Percentiles rank a stretch among this genome's conserved stretches.
Conservation (phyloP, 164 flowering plant genomes). For the Amborella trichopoda region DNA sequence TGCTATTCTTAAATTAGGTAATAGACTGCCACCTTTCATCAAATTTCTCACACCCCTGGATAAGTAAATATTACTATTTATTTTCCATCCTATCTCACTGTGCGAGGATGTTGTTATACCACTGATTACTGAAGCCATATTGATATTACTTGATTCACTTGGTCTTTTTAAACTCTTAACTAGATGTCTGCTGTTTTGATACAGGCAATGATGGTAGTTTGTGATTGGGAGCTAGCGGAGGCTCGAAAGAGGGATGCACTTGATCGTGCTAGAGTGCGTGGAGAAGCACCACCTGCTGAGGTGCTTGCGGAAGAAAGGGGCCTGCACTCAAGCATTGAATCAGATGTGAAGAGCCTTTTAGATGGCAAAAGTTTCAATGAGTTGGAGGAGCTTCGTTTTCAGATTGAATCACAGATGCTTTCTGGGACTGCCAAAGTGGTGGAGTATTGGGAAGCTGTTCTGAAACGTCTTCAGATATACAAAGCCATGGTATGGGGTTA, state of each 20-base stretch:
- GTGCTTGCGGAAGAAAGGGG: slow-evolving; percentile 96
- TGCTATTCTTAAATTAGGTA: too few species aligned
- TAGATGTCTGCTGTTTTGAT: slow-evolving; percentile 5
- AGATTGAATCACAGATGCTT: slow-evolving; percentile 69
- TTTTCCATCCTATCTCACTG: too few species aligned
- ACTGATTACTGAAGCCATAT: too few species aligned
- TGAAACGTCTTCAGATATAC: slow-evolving; percentile 82
- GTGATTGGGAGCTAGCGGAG: slow-evolving; percentile 96
- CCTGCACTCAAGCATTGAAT: slow-evolving; percentile 79
- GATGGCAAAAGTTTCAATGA: slow-evolving; percentile 60
- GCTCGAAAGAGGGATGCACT: slow-evolving; percentile 79
- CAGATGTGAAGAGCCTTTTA: slow-evolving; percentile 60
- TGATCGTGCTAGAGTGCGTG: slow-evolving; percentile 97
- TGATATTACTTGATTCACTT: too few species aligned
- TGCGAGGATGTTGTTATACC: too few species aligned
- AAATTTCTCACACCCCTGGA: too few species aligned
- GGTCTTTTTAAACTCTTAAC: too few species aligned
- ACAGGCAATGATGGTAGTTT: slow-evolving; percentile 88
- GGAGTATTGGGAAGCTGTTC: slow-evolving; percentile 94
- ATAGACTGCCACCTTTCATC: too few species aligned
- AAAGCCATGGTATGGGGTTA: slow-evolving; percentile 68
- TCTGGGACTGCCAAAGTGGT: slow-evolving; percentile 92
- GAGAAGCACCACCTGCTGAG: slow-evolving; percentile 89
- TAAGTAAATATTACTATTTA: too few species aligned
- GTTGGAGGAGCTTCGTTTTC: slow-evolving; percentile 45